These are phyloP conservation scores for Tuber aestivum DNA, from an alignment of 495 filamentous ascomycete genomes.

Conservation along the genomic window DNA sequence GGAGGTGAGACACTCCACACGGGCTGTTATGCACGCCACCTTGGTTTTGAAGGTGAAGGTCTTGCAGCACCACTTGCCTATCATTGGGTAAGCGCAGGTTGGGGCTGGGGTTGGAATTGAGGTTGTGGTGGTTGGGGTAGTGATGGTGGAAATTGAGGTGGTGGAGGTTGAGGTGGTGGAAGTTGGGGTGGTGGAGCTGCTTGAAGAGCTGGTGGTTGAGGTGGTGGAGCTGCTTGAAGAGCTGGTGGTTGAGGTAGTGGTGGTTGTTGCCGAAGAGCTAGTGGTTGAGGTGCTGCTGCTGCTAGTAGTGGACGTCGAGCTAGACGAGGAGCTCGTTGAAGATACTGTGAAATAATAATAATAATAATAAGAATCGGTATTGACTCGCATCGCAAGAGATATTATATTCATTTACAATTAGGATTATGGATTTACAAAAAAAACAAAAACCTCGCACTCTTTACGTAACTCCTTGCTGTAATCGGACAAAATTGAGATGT, in stretches of 20 bases:
- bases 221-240: not conserved
- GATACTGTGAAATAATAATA: not conserved
- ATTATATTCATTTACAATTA: not conserved
- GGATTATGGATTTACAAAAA: not conserved
- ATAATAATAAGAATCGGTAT: not conserved
- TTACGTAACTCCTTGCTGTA: not conserved
- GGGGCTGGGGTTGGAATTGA: conserved; percentile 10
- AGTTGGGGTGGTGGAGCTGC: not conserved
- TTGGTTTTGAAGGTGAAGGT: conserved; percentile 6
- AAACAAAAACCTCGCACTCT: not conserved
- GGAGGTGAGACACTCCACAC: conserved; percentile 14
- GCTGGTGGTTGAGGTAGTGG: conserved; percentile 4
- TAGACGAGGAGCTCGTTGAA: conserved; percentile 7
- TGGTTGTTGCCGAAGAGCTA: conserved; percentile 1
- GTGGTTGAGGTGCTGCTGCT: conserved; percentile 1
- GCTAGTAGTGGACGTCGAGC: conserved; percentile 20
- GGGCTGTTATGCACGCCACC: conserved; percentile 8
- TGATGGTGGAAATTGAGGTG: not conserved
- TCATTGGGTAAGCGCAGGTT: conserved; percentile 8
- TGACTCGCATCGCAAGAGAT: not conserved
- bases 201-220: conserved; percentile 1
- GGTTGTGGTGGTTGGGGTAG: conserved; percentile 1
- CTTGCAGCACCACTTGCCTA: conserved; percentile 22
- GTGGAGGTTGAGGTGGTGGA: conserved; percentile 9
- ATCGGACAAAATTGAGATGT: not conserved